Evolutionary conservation across 2,329 filamentous ascomycete species (phyloP).

Genomic region (Fusarium circinatum): DNA sequence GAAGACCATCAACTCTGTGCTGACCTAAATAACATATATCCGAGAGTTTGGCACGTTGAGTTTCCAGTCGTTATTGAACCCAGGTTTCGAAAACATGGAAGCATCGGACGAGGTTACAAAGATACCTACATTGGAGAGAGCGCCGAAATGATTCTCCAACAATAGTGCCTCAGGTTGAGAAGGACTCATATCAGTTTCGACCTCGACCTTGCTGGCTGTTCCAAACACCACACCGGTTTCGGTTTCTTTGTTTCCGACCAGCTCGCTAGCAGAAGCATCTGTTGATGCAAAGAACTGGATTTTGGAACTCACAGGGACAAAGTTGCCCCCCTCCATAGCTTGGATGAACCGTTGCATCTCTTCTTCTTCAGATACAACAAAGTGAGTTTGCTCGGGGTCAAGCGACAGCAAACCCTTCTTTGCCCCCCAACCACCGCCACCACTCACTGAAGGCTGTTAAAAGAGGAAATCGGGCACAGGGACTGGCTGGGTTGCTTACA

Average conservation of each 20-base stretch:
- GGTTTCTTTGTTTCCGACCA: conserved; percentile 5
- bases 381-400: conserved; percentile 72
- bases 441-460: conserved; percentile 66
- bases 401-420: conserved; percentile 83
- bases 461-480: neutral
- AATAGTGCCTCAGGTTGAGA: conserved; percentile 16
- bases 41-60: conserved; percentile 51
- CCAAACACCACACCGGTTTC: conserved; percentile 48
- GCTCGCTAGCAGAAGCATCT: conserved; percentile 41
- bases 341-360: conserved; percentile 65
- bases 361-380: conserved; percentile 57
- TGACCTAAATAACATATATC: conserved; percentile 37
- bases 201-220: conserved; percentile 40
- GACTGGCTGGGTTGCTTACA: conserved; percentile 39
- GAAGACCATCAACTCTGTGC: neutral
- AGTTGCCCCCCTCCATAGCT: conserved; percentile 58
- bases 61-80: conserved; percentile 47
- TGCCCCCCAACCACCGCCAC: conserved; percentile 85
- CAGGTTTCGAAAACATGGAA: conserved; percentile 40
- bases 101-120: conserved; percentile 54
- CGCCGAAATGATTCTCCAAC: conserved; percentile 66
- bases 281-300: conserved; percentile 72
- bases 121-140: conserved; percentile 68
- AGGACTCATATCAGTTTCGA: conserved; percentile 2
- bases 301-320: conserved; percentile 70